Percentiles rank a stretch among this genome's conserved stretches.
Conservation (phyloP, 2,329 filamentous ascomycete genomes). For the Arthroderma uncinatum region DNA sequence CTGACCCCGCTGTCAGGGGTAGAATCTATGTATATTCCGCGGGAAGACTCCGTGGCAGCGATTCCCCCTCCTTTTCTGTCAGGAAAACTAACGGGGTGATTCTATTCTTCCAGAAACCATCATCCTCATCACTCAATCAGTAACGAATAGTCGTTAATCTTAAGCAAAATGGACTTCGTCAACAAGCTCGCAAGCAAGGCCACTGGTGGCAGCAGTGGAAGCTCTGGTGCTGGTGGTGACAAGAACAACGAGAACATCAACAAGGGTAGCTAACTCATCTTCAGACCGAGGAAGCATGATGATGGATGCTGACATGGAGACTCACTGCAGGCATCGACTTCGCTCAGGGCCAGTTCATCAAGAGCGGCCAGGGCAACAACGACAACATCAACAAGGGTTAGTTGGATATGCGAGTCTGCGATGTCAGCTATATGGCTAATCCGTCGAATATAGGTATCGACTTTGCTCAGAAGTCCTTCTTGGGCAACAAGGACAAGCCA, state of each 20-base stretch:
- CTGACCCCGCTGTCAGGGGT: not conserved
- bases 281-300: not conserved
- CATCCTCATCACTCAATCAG: not conserved
- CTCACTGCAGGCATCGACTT: not conserved
- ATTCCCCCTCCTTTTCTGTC: not conserved
- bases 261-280: not conserved
- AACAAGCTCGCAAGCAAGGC: not conserved
- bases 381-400: conserved; percentile 3
- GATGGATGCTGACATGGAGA: not conserved
- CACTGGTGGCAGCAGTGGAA: not conserved
- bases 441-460: not conserved
- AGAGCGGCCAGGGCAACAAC: not conserved
- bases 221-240: not conserved
- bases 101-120: not conserved
- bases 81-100: not conserved
- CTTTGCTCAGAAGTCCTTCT: not conserved
- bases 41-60: not conserved
- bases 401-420: not conserved
- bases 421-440: not conserved
- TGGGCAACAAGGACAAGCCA: not conserved
- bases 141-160: not conserved
- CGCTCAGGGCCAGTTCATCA: not conserved
- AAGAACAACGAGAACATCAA: not conserved
- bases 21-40: not conserved
- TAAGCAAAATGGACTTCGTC: conserved; percentile 2